A percentile compares a stretch with the other conserved stretches of the same genome.
Conservation (phyloP, 352 stramenopile species). For the Globisporangium iwayamae region DNA sequence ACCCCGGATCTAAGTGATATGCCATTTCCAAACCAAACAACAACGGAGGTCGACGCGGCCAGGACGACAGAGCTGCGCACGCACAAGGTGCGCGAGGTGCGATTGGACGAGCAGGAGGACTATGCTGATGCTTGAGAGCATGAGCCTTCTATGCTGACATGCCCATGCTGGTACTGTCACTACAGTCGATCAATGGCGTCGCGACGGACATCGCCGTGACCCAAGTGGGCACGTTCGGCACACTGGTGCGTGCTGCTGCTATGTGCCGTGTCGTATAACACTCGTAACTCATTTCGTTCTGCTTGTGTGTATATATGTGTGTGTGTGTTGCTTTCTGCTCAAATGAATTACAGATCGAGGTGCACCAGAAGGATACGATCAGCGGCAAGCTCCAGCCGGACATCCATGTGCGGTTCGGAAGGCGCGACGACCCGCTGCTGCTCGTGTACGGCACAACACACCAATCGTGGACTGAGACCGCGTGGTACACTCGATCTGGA, state of each 20-base stretch:
- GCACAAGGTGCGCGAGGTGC: slow-evolving; percentile 36
- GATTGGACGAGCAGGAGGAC: neutral
- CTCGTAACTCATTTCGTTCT: neutral
- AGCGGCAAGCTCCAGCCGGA: slow-evolving; percentile 60
- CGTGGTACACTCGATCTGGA: neutral
- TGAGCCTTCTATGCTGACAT: no score
- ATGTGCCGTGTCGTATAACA: neutral
- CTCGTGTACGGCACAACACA: slow-evolving; percentile 51
- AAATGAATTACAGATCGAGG: slow-evolving; percentile 46
- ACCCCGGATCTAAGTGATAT: no score
- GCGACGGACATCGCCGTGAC: slow-evolving; percentile 68
- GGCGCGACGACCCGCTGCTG: slow-evolving; percentile 77
- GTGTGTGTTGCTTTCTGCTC: neutral
- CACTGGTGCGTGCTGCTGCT: neutral
- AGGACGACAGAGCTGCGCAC: slow-evolving; percentile 32
- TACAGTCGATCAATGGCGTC: slow-evolving; percentile 70
- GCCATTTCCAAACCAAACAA: no score
- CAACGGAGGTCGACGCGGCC: slow-evolving; percentile 2
- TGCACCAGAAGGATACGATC: slow-evolving; percentile 69
- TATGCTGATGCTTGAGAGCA: no score
- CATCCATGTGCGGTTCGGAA: slow-evolving; percentile 53
- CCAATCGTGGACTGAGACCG: neutral
- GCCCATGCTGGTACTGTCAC: neutral
- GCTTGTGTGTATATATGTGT: neutral
- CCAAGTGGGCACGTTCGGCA: neutral